Conservation (phyloP, 345 rosid genomes). For the Nephelium lappaceum region DNA sequence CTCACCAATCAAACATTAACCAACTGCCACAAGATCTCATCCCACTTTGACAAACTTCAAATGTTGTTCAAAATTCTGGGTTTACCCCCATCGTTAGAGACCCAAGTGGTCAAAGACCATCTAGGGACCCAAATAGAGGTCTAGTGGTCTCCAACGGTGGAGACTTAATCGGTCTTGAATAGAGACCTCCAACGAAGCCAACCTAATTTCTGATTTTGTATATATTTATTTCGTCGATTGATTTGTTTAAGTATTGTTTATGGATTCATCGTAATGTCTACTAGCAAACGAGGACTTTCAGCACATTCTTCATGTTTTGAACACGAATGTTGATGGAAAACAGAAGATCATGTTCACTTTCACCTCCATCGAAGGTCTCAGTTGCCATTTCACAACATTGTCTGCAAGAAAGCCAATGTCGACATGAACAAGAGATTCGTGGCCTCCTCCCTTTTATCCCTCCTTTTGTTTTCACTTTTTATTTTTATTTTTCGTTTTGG, state of each 20-base stretch:
- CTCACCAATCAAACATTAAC: no score
- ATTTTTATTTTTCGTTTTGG: no score
- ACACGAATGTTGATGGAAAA: background rate
- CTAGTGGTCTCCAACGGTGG: no score
- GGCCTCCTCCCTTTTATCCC: background rate
- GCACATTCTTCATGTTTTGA: background rate
- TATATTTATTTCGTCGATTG: background rate
- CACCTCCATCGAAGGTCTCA: background rate
- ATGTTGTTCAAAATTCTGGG: no score
- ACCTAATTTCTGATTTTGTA: no score
- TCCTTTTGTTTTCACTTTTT: background rate
- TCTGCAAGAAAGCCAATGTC: background rate
- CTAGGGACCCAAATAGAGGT: no score
- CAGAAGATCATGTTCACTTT: background rate
- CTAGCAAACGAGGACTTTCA: background rate
- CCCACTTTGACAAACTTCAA: no score
- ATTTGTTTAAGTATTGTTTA: background rate
- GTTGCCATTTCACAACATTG: background rate
- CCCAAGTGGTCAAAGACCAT: no score
- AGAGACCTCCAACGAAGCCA: no score
- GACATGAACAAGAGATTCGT: background rate
- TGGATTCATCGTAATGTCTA: background rate
- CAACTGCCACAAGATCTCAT: no score
- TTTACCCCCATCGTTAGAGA: no score
- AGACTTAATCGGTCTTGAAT: no score